Evolutionary conservation across 2,329 filamentous ascomycete genomes (phyloP), one percentile per base, ranked within the genome.

Genomic region (Talaromyces sp.): DNA sequence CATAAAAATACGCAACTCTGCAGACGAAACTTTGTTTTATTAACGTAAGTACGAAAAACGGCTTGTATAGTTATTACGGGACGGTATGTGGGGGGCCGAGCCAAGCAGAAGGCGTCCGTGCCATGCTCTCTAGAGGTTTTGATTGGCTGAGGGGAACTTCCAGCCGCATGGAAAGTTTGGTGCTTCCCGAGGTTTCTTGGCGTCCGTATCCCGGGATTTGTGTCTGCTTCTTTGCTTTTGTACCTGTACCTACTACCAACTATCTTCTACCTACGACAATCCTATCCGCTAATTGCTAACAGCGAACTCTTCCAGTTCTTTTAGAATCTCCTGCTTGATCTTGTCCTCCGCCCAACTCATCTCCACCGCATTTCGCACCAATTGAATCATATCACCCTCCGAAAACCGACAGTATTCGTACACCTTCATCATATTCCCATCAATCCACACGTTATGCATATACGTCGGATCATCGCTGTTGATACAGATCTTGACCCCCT

Each of bases 391-490:
- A 0, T 84, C 81, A 1, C 19, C 45, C 62, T 81, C 76, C 1
- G 68, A 74, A 22, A 85, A 74, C 0, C 64, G 66, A 63, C 81
- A 81, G 57, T 80, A 78, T 3, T 72, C 75, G 61, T 79, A 78
- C 7, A 77, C 74, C 69, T 83, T 77, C 59, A 80, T 73, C 75
- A 84, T 72, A 61, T 83, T 83, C 11, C 82, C 79, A 65, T 80
- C 72, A 31, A 84, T 73, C 82, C 82, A 85, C 41, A 81, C 79
- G 65, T 84, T 76, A 65, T 83, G 79, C 74, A 84, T 81, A 61
- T 83, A 82, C 3, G 80, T 79, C 13, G 82, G 82, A 67, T 84
- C 82, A 68, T 84, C 82, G 62, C 80, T 82, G 63, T 81, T 81
- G 65, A 84, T 79, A 59, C 79, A 80, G 57, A 83, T 74, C 52